Evolutionary conservation across 768 basidiomycete species (phyloP).

Genomic region (Trametes meyenii): DNA sequence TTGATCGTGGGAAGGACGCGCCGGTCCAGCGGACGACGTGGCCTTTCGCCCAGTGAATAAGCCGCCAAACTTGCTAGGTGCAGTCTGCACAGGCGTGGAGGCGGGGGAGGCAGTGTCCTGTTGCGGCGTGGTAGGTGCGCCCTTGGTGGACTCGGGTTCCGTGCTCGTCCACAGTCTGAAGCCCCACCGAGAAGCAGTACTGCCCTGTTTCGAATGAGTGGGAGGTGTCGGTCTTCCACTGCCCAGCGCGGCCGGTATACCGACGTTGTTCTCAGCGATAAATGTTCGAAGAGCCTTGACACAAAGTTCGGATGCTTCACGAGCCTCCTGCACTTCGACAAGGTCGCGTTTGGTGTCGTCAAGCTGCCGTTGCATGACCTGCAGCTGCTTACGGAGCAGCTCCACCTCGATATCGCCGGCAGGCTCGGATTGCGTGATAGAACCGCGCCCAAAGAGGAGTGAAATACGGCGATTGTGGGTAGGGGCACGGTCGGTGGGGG

Average conservation of each 20-base stretch:
- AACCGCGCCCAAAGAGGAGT: conserved; percentile 54
- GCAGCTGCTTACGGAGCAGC: conserved; percentile 61
- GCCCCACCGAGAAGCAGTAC: conserved; percentile 53
- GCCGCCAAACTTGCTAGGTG: conserved; percentile 67
- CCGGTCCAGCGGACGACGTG: conserved; percentile 47
- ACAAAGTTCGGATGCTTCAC: conserved; percentile 85
- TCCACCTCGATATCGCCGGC: conserved; percentile 40
- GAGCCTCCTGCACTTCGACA: conserved; percentile 77
- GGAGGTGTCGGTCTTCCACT: conserved; percentile 21
- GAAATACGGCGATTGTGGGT: conserved; percentile 44
- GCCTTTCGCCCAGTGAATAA: conserved; percentile 66
- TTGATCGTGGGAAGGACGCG: conserved; percentile 33
- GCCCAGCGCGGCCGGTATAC: conserved; percentile 35
- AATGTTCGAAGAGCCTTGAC: conserved; percentile 82
- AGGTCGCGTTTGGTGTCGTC: conserved; percentile 69
- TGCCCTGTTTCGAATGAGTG: conserved; percentile 25
- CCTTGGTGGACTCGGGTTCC: conserved; percentile 22
- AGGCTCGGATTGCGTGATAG: conserved; percentile 45
- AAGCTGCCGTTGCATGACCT: conserved; percentile 56
- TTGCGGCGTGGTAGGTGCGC: conserved; percentile 12
- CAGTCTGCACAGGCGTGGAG: conserved; percentile 33
- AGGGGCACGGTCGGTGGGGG: conserved; percentile 12
- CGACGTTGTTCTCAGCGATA: conserved; percentile 74
- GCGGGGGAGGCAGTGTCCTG: conserved; percentile 28
- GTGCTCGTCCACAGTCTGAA: conserved; percentile 66